These are phyloP conservation scores for Mortierella sp. DNA, from an alignment of 371 early-diverging fungal species.

Conservation along the genomic window DNA sequence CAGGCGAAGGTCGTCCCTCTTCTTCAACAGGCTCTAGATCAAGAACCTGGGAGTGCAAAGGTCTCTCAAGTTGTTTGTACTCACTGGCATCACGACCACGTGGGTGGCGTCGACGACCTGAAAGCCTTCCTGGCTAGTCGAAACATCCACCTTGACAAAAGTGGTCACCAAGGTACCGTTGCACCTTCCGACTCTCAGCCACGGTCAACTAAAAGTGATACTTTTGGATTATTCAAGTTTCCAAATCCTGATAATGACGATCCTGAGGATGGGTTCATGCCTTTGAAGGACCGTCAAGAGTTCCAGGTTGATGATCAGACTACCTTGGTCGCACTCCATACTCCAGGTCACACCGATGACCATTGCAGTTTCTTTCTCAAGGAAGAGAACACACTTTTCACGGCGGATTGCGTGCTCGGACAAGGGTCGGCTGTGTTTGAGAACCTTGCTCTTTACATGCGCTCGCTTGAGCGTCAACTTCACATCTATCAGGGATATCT, in stretches of 20 bases:
- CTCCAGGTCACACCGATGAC: constrained; percentile 89
- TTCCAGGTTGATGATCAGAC: constrained; percentile 68
- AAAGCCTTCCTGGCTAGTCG: constrained; percentile 53
- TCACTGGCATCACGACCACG: constrained; percentile 88
- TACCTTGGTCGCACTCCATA: constrained; percentile 72
- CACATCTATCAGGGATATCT: constrained; percentile 72
- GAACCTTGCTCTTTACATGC: constrained; percentile 73
- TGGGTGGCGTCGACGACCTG: constrained; percentile 71
- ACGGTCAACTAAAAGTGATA: constrained; percentile 43
- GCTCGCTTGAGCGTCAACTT: constrained; percentile 64
- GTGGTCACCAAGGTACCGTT: constrained; percentile 3
- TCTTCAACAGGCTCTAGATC: constrained; percentile 60
- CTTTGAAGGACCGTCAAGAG: constrained; percentile 52
- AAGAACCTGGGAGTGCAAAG: constrained; percentile 54
- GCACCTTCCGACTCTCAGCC: constrained; percentile 14
- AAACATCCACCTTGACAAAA: constrained; percentile 26
- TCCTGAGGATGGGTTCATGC: constrained; percentile 45
- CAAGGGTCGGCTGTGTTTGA: constrained; percentile 87
- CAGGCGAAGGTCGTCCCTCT: constrained; percentile 78
- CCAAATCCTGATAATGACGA: constrained; percentile 39
- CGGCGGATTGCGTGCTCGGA: constrained; percentile 89
- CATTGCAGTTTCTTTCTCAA: constrained; percentile 79
- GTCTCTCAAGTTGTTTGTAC: constrained; percentile 85
- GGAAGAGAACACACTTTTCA: constrained; percentile 79
- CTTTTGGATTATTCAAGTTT: constrained; percentile 35